A percentile compares a stretch with the other conserved stretches of the same genome.
Conservation (phyloP, 495 filamentous ascomycete species). For the Pseudotulostoma volvatum region DNA sequence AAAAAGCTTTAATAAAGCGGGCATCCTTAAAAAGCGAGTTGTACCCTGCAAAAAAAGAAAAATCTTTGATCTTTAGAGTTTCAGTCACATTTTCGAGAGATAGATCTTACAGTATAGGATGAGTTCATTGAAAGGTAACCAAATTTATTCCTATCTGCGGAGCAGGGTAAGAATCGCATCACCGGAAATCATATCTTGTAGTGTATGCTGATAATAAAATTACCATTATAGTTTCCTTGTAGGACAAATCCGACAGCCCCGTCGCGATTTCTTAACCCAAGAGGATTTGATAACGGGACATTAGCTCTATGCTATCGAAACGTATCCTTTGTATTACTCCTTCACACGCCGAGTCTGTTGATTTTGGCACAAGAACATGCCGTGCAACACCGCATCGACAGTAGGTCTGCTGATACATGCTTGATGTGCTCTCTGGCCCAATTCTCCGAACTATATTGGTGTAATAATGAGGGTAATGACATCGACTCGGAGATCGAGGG, state of each 20-base stretch:
- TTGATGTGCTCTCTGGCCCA: constrained; percentile 9
- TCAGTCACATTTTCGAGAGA: not conserved
- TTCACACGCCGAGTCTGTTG: constrained; percentile 24
- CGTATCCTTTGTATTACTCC: constrained; percentile 20
- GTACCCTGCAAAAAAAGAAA: too few species aligned
- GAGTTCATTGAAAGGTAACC: not conserved
- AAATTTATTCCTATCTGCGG: not conserved
- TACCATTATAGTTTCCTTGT: not conserved
- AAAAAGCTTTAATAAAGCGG: too few species aligned
- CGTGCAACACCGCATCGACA: not conserved
- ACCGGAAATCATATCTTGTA: not conserved
- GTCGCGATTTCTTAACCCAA: not conserved
- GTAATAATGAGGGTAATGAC: not conserved
- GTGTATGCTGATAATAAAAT: not conserved
- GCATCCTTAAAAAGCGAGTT: too few species aligned
- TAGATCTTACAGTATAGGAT: not conserved
- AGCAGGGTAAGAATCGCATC: not conserved
- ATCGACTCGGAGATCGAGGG: not conserved
- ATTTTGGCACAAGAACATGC: constrained; percentile 16
- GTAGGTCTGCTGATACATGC: not conserved
- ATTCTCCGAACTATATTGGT: constrained; percentile 12
- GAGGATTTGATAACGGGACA: constrained; percentile 2
- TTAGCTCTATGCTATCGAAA: constrained; percentile 27
- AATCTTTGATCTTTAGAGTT: too few species aligned
- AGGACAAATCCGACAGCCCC: not conserved